Base-by-base conservation (phyloP, 164 flowering plant species). In the Platanus orientalis region DNA sequence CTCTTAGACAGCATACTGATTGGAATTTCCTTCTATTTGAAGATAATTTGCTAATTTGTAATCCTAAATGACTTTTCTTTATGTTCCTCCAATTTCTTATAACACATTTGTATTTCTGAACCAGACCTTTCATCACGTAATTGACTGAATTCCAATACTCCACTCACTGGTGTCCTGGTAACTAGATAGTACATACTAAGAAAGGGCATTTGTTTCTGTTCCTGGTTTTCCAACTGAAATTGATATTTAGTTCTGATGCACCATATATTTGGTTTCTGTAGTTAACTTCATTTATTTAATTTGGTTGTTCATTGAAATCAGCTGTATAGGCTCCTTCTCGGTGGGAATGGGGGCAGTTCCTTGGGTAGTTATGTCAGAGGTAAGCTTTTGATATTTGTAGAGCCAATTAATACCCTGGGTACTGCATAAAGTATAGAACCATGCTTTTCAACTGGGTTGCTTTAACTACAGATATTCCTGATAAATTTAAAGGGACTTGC, bases 401-500 rank as follows among this genome's bases (percentile, higher is more conserved):
- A n/a, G n/a, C n/a, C n/a, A n/a, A n/a, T n/a, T n/a, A n/a, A n/a
- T n/a, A n/a, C n/a, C n/a, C n/a, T n/a, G n/a, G n/a, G n/a, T n/a
- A n/a, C n/a, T n/a, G n/a, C n/a, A n/a, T n/a, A n/a, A n/a, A n/a
- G n/a, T n/a, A n/a, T n/a, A n/a, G n/a, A n/a, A n/a, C n/a, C n/a
- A 47, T 6, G 58, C 77, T 64, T 16, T n/a, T n/a, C n/a, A n/a
- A n/a, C n/a, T n/a, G n/a, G n/a, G n/a, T n/a, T 24, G 10, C 20
- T 16, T 53, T 45, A 42, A 47, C 52, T 72, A 65, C 75, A 93
- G 98, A 83, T 93, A 63, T 93, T 90, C 69, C 94, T 97, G 0
- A 74, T 93, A 58, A 81, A 90, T 68, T 71, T 93, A 1, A 93
- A 93, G 81, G 98, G 96, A 71, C 77, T 64, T 19, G 96, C 95